A percentile compares a stretch with the other conserved stretches of the same genome.
Evolutionary conservation across 768 basidiomycete genomes (phyloP).

Genomic region (Boletus reticulatus): DNA sequence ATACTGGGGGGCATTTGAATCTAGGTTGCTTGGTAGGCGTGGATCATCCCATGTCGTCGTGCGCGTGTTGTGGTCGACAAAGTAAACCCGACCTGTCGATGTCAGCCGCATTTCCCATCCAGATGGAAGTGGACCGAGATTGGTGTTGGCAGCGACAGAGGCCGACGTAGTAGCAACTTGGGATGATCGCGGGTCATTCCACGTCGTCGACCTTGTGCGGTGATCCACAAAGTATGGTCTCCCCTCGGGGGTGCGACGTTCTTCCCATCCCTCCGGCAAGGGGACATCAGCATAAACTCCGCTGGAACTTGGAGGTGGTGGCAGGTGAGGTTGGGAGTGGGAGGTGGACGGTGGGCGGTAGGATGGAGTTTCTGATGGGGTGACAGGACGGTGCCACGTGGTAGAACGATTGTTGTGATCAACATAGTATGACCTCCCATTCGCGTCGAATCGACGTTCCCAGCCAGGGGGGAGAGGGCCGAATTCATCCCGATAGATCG

Average conservation of each 20-base stretch:
- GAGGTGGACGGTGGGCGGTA: constrained; percentile 15
- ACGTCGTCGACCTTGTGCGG: constrained; percentile 82
- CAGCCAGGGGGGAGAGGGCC: constrained; percentile 72
- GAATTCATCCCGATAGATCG: constrained; percentile 53
- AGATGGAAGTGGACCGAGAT: constrained; percentile 80
- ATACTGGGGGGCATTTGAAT: constrained; percentile 91
- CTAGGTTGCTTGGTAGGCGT: constrained; percentile 75
- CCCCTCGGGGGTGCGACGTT: constrained; percentile 86
- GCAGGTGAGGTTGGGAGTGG: constrained; percentile 14
- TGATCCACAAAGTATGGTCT: constrained; percentile 76
- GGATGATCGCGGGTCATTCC: constrained; percentile 78
- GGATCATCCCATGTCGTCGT: constrained; percentile 96
- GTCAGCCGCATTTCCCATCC: constrained; percentile 97
- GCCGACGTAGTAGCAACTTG: constrained; percentile 44
- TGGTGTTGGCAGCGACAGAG: constrained; percentile 46
- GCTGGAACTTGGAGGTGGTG: constrained; percentile 31
- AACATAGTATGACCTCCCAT: constrained; percentile 75
- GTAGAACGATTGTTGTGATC: constrained; percentile 83
- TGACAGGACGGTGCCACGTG: constrained; percentile 64
- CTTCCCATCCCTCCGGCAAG: constrained; percentile 90
- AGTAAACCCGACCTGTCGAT: constrained; percentile 81
- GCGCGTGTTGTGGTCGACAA: constrained; percentile 88
- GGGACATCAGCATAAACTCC: constrained; percentile 57
- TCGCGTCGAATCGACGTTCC: constrained; percentile 74
- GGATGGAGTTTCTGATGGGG: constrained; percentile 22